Base-by-base conservation (phyloP, 2,329 filamentous ascomycete genomes). In the Cordyceps cicadae region DNA sequence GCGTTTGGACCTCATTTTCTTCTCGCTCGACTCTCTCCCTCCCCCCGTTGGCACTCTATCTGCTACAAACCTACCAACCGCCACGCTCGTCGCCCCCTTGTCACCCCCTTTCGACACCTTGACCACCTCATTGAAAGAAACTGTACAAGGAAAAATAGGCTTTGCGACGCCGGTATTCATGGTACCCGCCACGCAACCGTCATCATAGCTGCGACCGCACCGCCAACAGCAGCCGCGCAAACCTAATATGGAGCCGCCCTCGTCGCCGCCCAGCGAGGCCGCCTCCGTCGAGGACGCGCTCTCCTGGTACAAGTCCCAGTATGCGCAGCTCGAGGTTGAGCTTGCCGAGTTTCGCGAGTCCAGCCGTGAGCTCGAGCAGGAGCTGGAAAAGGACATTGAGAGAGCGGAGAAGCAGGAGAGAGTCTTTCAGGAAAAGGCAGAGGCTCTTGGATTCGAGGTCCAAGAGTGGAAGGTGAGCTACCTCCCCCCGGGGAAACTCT, bases 371-470 rank as follows among this genome's bases (percentile, higher is more conserved):
- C 82, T 99, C 34, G 94, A 99, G 75, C 85, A 88, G 53, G 94
- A 97, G 75, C 80, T 99, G 58, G 94, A 99, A 75, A 95, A 92
- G 78, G 94, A 99, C 72, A 87, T 99, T 61, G 93, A 97, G 69
- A 88, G 90, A 50, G 92, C 92, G 50, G 94, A 99, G 79, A 96
- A 96, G 78, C 85, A 92, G 68, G 93, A 97, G 77, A 84, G 92
- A 64, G 80, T 86, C 65, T 76, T 97, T 67, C 87, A 92, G 72
- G 88, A 96, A 73, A 96, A 93, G 77, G 88, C 90, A 0, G 93
- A 97, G 74, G 83, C 81, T 43, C 75, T 96, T 64, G 85, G 83
- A 54, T 99, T 91, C 70, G 92, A 97, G 74, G 92, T 94, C 0
- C 92, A 97, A 62, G 94, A 99, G 76, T 99, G 94, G 94, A 97